Percentiles rank a stretch among this genome's conserved stretches.
Evolutionary conservation across 257 asterid species (phyloP).

Genomic region (Gynochthodes officinalis): DNA sequence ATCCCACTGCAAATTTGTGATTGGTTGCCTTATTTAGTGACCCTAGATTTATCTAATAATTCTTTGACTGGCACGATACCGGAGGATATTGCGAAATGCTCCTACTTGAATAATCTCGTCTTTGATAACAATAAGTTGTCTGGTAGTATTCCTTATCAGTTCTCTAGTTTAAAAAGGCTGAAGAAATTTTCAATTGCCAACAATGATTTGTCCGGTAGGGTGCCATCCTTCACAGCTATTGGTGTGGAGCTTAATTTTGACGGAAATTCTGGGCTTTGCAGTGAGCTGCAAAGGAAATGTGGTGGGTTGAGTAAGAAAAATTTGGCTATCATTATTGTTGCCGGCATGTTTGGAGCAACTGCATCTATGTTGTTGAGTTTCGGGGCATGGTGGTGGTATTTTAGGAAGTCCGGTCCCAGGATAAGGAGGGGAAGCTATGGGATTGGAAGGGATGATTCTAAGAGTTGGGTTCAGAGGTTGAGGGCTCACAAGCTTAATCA

Average conservation of each 20-base stretch:
- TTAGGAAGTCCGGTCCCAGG: conserved; percentile 32
- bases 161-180: conserved; percentile 62
- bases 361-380: conserved; percentile 73
- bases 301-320: conserved; percentile 77
- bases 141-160: conserved; percentile 62
- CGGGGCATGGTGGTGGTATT: conserved; percentile 84
- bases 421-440: conserved; percentile 63
- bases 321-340: conserved; percentile 71
- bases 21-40: conserved; percentile 77
- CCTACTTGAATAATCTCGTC: conserved; percentile 52
- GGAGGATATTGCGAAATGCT: conserved; percentile 55
- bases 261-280: conserved; percentile 74
- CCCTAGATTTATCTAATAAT: conserved; percentile 71
- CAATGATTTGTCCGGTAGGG: conserved; percentile 63
- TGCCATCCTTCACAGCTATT: conserved; percentile 47
- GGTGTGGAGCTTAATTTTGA: conserved; percentile 33
- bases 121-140: conserved; percentile 50
- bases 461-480: conserved; percentile 63
- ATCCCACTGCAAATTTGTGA: conserved; percentile 66
- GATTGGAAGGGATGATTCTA: conserved; percentile 41
- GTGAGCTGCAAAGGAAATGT: conserved; percentile 61
- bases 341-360: conserved; percentile 85
- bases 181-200: conserved; percentile 53
- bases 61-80: conserved; percentile 67
- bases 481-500: conserved; percentile 75